Percentiles rank a stretch among this genome's conserved stretches.
phyloP scores from a whole-genome alignment of 768 basidiomycete genomes.

The Lentinula sp. region DNA sequence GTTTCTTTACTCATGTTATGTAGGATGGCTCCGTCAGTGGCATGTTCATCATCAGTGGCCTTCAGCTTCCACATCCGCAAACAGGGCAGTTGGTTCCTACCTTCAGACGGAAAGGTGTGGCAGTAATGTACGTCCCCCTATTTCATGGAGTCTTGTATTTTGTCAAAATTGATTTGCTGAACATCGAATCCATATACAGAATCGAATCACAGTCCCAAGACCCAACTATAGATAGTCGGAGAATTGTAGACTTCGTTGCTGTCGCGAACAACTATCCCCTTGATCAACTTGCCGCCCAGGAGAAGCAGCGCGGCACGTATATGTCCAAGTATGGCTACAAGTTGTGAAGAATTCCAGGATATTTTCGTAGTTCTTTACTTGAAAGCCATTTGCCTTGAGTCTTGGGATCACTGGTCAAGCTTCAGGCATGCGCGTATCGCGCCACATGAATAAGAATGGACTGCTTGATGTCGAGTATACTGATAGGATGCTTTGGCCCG shows the following conservation, averaged over 20 bases:
- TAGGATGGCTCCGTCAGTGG: not conserved
- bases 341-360: not conserved
- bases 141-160: not conserved
- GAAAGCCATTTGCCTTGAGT: too few species aligned
- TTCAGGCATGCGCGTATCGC: too few species aligned
- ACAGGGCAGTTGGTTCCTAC: not conserved
- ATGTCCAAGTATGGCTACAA: not conserved
- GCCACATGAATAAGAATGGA: too few species aligned
- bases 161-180: not conserved
- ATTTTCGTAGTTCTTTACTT: too few species aligned
- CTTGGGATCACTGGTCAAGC: too few species aligned
- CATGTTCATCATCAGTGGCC: not conserved
- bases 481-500: too few species aligned
- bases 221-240: not conserved
- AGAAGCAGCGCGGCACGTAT: not conserved
- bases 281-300: not conserved
- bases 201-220: not conserved
- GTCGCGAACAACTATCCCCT: not conserved
- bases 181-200: not conserved
- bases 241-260: not conserved
- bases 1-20: not conserved
- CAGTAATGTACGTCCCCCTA: not conserved
- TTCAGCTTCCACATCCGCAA: not conserved
- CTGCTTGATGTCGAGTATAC: too few species aligned
- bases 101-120: not conserved